Conservation (phyloP, 139 green algal genomes). For the Chara braunii region DNA sequence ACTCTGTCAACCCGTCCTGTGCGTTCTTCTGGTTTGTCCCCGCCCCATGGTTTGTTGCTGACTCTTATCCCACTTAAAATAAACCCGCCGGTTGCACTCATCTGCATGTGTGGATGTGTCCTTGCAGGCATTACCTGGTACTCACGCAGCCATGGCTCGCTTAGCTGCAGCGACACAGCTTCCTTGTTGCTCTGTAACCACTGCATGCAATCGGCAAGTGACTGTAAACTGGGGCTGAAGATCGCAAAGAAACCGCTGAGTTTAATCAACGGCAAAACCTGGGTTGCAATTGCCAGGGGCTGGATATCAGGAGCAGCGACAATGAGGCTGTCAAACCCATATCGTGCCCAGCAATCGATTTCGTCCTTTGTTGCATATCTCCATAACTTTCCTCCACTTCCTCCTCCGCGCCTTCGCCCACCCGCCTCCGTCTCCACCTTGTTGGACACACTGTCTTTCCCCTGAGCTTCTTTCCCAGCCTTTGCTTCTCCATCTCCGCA, state of each 20-base stretch:
- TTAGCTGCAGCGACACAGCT: slow-evolving; percentile 29
- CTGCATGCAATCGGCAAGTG: slow-evolving; percentile 43
- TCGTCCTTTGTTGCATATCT: background rate
- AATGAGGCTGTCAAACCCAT: slow-evolving; percentile 35
- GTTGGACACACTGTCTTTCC: background rate
- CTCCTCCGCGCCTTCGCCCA: background rate
- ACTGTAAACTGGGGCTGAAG: slow-evolving; percentile 29
- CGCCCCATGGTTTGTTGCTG: no score
- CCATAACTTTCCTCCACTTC: background rate
- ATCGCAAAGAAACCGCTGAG: slow-evolving; percentile 37
- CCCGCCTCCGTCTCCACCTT: background rate
- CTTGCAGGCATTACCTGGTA: slow-evolving; percentile 39
- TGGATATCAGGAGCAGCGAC: slow-evolving; percentile 30
- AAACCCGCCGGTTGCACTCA: slow-evolving; percentile 29
- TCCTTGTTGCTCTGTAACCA: slow-evolving; percentile 2
- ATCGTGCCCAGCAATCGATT: slow-evolving; percentile 5
- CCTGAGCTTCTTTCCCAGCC: background rate
- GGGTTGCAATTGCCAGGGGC: background rate
- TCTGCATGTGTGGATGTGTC: slow-evolving; percentile 25
- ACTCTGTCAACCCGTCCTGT: no score
- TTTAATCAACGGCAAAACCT: slow-evolving; percentile 30
- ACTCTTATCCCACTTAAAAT: slow-evolving; percentile 27
- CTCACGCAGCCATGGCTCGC: slow-evolving; percentile 41
- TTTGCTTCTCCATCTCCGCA: background rate
- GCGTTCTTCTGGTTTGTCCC: no score